Percentiles rank a stretch among this genome's conserved stretches.
Evolutionary conservation across 305 asterid species (phyloP).

Genomic region (Coffea humblotiana): DNA sequence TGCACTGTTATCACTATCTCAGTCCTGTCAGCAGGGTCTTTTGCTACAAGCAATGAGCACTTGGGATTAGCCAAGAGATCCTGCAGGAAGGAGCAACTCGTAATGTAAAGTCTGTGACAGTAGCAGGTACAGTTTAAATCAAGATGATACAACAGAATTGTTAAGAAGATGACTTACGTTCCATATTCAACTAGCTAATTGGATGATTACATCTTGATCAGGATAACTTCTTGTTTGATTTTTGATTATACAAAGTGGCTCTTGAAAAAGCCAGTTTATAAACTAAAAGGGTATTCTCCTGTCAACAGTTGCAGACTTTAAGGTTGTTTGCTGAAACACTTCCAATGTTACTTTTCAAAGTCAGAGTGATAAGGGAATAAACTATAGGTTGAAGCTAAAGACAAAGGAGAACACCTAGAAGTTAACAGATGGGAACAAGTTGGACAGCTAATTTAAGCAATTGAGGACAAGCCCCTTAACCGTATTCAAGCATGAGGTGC

Average conservation of each 20-base stretch:
- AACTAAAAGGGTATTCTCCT: not conserved
- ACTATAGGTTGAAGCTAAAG: not conserved
- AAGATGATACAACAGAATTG: not conserved
- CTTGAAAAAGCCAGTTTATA: no score
- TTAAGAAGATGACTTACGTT: not conserved
- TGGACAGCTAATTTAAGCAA: constrained; percentile 1
- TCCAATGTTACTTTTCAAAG: not conserved
- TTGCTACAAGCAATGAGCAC: constrained; percentile 96
- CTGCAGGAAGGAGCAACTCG: constrained; percentile 46
- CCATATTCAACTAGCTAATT: not conserved
- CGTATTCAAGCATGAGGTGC: not conserved
- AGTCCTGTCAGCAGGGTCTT: constrained; percentile 89
- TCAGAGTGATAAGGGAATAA: not conserved
- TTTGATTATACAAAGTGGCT: not conserved
- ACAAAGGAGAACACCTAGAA: not conserved
- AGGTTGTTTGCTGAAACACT: not conserved
- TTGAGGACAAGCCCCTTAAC: not conserved
- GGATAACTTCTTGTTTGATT: not conserved
- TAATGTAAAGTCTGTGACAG: not conserved
- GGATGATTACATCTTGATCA: not conserved
- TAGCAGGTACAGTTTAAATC: not conserved
- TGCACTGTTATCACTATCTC: constrained; percentile 75
- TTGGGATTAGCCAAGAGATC: constrained; percentile 79
- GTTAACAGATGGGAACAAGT: not conserved
- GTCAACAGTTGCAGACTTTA: not conserved